Conservation (phyloP, 305 asterid genomes). For the Solanum aculeatissimum region DNA sequence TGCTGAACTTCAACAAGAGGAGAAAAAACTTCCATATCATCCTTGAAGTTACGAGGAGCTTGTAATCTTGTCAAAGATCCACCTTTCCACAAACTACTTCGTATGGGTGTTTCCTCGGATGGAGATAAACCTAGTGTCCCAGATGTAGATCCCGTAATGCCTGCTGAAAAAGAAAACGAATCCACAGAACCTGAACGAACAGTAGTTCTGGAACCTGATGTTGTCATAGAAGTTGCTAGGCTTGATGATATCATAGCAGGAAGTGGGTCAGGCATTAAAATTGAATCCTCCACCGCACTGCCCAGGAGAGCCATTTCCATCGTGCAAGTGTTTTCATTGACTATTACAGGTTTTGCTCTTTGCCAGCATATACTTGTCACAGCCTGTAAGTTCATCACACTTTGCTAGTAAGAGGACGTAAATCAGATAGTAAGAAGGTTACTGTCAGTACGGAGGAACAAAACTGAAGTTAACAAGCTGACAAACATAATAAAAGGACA, state of each 20-base stretch:
- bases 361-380: slow-evolving; percentile 95
- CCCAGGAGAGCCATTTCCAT: slow-evolving; percentile 73
- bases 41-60: slow-evolving; percentile 82
- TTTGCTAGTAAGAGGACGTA: not conserved
- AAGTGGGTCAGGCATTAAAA: slow-evolving; percentile 96
- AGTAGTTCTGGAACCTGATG: slow-evolving; percentile 56
- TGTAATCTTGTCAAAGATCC: slow-evolving; percentile 65
- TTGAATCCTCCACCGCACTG: slow-evolving; percentile 78
- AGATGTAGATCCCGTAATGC: slow-evolving; percentile 35
- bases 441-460: not conserved
- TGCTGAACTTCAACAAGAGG: slow-evolving; percentile 94
- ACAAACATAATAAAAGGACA: not conserved
- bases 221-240: slow-evolving; percentile 37
- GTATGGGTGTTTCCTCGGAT: slow-evolving; percentile 61
- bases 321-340: slow-evolving; percentile 66
- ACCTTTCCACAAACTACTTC: slow-evolving; percentile 51
- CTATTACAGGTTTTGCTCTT: slow-evolving; percentile 62
- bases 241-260: slow-evolving; percentile 69
- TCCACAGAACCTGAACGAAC: slow-evolving; percentile 53
- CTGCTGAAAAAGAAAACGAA: slow-evolving; percentile 34
- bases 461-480: not conserved
- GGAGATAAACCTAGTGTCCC: slow-evolving; percentile 30
- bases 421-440: not conserved
- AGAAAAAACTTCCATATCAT: slow-evolving; percentile 97
- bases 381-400: slow-evolving; percentile 37